Conservation (phyloP, 805 yeast genomes). For the Candida piceae region DNA sequence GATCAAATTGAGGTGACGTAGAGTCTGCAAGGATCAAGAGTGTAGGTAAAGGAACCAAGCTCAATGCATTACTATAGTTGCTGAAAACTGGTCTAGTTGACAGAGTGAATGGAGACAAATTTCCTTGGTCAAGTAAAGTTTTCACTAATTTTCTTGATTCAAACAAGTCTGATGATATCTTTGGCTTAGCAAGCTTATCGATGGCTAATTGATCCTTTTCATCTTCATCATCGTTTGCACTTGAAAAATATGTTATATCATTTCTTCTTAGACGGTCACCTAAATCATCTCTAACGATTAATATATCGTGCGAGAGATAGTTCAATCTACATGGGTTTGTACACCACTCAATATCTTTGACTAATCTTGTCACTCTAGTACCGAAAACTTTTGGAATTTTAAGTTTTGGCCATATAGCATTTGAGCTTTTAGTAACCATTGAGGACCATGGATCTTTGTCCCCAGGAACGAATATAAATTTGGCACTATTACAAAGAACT, state of each 20-base stretch:
- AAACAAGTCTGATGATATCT: conserved; percentile 40
- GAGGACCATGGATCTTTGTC: conserved; percentile 92
- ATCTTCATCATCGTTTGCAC: conserved; percentile 11
- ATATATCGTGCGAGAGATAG: conserved; percentile 81
- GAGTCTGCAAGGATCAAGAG: conserved; percentile 61
- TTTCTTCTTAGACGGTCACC: conserved; percentile 68
- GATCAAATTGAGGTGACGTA: conserved; percentile 64
- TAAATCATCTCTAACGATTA: conserved; percentile 66
- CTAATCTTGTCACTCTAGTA: conserved; percentile 56
- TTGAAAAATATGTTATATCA: conserved; percentile 49
- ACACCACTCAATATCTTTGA: conserved; percentile 47
- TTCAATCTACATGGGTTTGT: conserved; percentile 77
- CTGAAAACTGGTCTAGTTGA: conserved; percentile 60
- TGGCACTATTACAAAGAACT: conserved; percentile 42
- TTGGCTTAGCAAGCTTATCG: conserved; percentile 26
- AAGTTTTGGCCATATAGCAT: conserved; percentile 64
- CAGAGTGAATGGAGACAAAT: conserved; percentile 71
- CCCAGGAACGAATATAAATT: conserved; percentile 79
- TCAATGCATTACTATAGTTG: conserved; percentile 63
- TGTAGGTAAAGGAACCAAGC: conserved; percentile 76
- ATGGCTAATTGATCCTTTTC: conserved; percentile 23
- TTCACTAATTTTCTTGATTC: conserved; percentile 70
- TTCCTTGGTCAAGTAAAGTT: conserved; percentile 84
- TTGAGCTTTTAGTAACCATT: conserved; percentile 56
- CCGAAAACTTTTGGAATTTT: conserved; percentile 71